These are phyloP conservation scores for Saccharomycopsis synnaedendra DNA, from an alignment of 805 yeast genomes.

Conservation along the genomic window DNA sequence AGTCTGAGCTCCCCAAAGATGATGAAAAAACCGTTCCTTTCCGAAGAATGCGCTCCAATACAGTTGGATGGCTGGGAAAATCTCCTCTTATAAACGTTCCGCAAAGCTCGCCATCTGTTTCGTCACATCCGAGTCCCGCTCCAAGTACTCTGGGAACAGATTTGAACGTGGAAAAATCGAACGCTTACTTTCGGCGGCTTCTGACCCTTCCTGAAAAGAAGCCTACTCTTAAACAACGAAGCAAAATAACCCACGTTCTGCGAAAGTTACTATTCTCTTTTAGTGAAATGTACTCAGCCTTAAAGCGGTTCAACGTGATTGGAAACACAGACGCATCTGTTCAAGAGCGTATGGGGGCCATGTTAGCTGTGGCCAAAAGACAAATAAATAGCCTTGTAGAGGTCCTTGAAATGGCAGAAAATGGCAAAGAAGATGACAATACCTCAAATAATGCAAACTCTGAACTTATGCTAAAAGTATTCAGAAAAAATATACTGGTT, in stretches of 20 bases:
- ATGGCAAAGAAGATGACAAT: background rate
- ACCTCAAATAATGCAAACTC: background rate
- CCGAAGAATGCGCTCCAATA: slow-evolving; percentile 7
- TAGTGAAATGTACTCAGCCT: slow-evolving; percentile 34
- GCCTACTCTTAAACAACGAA: slow-evolving; percentile 3
- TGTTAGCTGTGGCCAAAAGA: slow-evolving; percentile 29
- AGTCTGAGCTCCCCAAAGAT: background rate
- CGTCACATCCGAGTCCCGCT: slow-evolving; percentile 18
- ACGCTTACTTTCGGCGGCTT: slow-evolving; percentile 35
- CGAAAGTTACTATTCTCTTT: slow-evolving; percentile 33
- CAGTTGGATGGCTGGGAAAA: slow-evolving; percentile 8
- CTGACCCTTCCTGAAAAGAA: slow-evolving; percentile 31
- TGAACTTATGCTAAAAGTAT: slow-evolving; percentile 1
- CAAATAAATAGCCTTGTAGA: slow-evolving; percentile 33
- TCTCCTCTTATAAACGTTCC: slow-evolving; percentile 1
- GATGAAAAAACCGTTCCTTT: background rate
- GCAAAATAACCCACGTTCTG: slow-evolving; percentile 25
- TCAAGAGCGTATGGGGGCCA: background rate
- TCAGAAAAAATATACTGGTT: slow-evolving; percentile 18
- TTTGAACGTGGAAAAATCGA: slow-evolving; percentile 27
- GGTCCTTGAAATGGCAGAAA: slow-evolving; percentile 28
- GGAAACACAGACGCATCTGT: slow-evolving; percentile 7
- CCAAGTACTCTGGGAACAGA: slow-evolving; percentile 33
- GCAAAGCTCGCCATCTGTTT: background rate
- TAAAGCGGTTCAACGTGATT: slow-evolving; percentile 27